Evolutionary conservation across 2,329 filamentous ascomycete species (phyloP).

Genomic region (Microthyrium microscopicum): DNA sequence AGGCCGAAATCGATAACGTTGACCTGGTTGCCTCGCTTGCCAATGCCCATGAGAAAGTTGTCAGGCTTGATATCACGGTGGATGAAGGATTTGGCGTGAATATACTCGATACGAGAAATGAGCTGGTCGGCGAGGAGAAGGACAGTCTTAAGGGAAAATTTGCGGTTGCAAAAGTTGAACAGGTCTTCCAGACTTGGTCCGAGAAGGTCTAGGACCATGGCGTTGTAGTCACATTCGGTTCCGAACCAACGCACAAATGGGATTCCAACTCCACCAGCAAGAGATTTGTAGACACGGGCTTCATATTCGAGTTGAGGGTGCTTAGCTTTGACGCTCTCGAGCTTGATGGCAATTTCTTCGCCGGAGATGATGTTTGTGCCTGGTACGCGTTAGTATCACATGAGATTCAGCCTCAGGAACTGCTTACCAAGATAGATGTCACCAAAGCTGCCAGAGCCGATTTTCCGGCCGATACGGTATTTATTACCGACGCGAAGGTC

Average conservation of each 20-base stretch:
- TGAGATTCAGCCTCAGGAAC: conserved; percentile 5
- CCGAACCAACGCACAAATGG: conserved; percentile 99
- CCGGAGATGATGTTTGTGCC: conserved; percentile 75
- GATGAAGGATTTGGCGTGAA: conserved; percentile 98
- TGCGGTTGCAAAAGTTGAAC: conserved; percentile 99
- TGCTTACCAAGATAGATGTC: conserved; percentile 77
- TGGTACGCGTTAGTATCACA: background rate
- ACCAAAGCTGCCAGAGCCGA: conserved; percentile 92
- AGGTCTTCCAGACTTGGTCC: conserved; percentile 92
- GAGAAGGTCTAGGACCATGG: conserved; percentile 95
- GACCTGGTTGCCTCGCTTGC: conserved; percentile 98
- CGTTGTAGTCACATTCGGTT: conserved; percentile 99
- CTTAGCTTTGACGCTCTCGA: conserved; percentile 98
- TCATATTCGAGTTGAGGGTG: conserved; percentile 98
- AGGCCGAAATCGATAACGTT: conserved; percentile 98
- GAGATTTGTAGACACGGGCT: conserved; percentile 75
- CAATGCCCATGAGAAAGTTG: conserved; percentile 99
- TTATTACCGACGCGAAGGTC: conserved; percentile 99
- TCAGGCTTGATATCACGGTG: conserved; percentile 99
- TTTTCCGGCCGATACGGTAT: conserved; percentile 98
- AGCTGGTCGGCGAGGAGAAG: conserved; percentile 91
- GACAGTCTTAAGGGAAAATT: conserved; percentile 97
- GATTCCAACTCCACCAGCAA: conserved; percentile 93
- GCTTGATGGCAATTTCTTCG: conserved; percentile 98
- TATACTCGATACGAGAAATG: conserved; percentile 98